Percentiles rank a stretch among this genome's conserved stretches.
Conservation (phyloP, 495 filamentous ascomycete genomes). For the Hyaloscypha finlandica region DNA sequence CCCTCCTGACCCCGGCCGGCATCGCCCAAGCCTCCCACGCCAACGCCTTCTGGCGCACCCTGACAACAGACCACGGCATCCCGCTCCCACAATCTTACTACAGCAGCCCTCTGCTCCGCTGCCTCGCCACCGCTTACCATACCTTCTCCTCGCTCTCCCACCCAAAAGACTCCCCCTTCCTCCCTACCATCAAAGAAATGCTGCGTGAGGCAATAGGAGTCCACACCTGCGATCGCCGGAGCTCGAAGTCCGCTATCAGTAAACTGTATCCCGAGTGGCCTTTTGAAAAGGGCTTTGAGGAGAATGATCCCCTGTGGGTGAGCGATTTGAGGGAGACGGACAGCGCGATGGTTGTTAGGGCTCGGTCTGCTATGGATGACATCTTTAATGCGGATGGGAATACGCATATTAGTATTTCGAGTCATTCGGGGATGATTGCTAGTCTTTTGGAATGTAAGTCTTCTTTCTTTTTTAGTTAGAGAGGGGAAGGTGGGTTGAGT, state of each 20-base stretch:
- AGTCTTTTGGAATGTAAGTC: constrained; percentile 52
- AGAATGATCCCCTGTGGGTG: constrained; percentile 63
- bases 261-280: constrained; percentile 56
- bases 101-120: constrained; percentile 67
- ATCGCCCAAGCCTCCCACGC: constrained; percentile 61
- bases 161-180: constrained; percentile 52
- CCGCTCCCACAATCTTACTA: constrained; percentile 68
- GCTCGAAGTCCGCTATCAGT: constrained; percentile 56
- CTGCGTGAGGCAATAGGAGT: constrained; percentile 71
- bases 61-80: constrained; percentile 53
- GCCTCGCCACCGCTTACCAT: constrained; percentile 62
- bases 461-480: not conserved
- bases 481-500: not conserved
- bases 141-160: constrained; percentile 60
- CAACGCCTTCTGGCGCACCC: constrained; percentile 62
- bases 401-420: constrained; percentile 66
- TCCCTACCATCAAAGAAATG: constrained; percentile 67
- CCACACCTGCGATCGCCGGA: constrained; percentile 80
- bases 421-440: constrained; percentile 67
- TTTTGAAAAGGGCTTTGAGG: constrained; percentile 65
- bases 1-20: constrained; percentile 63
- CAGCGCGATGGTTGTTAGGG: constrained; percentile 55
- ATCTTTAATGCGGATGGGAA: constrained; percentile 62
- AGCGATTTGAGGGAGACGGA: constrained; percentile 55
- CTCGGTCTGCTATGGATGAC: constrained; percentile 58